Evolutionary conservation across 805 yeast genomes (phyloP).

Genomic region (Teunomyces atbi): DNA sequence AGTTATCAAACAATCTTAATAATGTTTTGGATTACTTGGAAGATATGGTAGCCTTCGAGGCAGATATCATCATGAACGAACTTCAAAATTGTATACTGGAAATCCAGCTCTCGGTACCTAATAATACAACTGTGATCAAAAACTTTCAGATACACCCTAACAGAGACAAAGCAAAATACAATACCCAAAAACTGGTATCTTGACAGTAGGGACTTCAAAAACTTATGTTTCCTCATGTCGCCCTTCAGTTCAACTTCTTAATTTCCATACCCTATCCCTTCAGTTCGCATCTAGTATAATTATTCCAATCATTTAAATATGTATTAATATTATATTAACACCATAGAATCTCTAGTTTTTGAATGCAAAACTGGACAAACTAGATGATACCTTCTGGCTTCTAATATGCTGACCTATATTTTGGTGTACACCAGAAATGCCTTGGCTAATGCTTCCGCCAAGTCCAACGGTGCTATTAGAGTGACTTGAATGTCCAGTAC

Average conservation of each 20-base stretch:
- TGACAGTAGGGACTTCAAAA: neutral
- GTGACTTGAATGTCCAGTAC: neutral
- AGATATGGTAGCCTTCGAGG: conserved; percentile 8
- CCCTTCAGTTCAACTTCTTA: neutral
- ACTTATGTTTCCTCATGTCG: neutral
- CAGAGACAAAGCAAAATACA: neutral
- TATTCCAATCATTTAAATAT: neutral
- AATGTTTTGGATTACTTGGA: conserved; percentile 8
- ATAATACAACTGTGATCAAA: conserved; percentile 6
- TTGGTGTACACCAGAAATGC: conserved; percentile 4
- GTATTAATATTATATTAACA: neutral
- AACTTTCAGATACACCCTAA: conserved; percentile 6
- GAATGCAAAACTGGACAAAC: conserved; percentile 12
- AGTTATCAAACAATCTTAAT: conserved; percentile 1
- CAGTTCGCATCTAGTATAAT: neutral
- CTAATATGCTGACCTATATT: conserved; percentile 8
- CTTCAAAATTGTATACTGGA: conserved; percentile 3
- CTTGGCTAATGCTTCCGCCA: neutral
- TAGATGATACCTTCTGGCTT: conserved; percentile 8
- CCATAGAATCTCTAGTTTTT: conserved; percentile 3
- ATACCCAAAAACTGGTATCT: neutral
- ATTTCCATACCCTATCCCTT: neutral
- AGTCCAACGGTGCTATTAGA: neutral
- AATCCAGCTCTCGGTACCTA: conserved; percentile 6
- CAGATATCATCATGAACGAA: conserved; percentile 1